These are phyloP conservation scores for Heliosperma pusillum DNA, from an alignment of 148 eudicot genomes.

Conservation along the genomic window DNA sequence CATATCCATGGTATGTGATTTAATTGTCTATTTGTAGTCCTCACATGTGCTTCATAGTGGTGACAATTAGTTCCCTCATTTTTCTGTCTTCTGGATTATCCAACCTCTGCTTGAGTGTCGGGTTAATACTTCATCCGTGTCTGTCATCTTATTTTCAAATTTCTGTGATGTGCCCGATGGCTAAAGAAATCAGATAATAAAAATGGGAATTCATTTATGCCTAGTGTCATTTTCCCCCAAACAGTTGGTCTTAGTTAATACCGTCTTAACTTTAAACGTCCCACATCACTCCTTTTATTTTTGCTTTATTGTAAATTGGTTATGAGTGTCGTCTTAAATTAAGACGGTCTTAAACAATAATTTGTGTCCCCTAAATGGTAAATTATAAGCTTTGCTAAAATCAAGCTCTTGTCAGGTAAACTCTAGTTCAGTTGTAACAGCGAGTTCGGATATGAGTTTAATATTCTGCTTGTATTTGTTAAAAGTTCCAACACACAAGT, in stretches of 20 bases:
- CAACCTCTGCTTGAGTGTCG: neutral
- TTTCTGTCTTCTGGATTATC: neutral
- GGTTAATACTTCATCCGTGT: neutral
- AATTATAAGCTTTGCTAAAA: neutral
- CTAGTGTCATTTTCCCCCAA: neutral
- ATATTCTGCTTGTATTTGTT: neutral
- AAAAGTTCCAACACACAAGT: neutral
- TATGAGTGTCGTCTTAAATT: too few species aligned
- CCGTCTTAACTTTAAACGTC: too few species aligned
- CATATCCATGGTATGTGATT: slow-evolving; percentile 64
- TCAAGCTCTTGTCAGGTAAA: neutral
- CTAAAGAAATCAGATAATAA: neutral
- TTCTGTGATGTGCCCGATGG: neutral
- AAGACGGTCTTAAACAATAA: too few species aligned
- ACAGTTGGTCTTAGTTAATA: too few species aligned
- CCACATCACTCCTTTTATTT: too few species aligned
- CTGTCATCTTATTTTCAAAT: neutral
- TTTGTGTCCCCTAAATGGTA: too few species aligned
- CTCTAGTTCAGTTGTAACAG: neutral
- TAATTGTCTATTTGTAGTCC: neutral
- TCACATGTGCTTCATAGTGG: neutral
- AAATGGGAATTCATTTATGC: neutral
- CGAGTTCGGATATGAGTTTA: neutral
- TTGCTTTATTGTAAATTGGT: too few species aligned
- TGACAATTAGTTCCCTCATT: neutral